A percentile compares a stretch with the other conserved stretches of the same genome.
Evolutionary conservation across 192 early-diverging fungal genomes (phyloP).

Genomic region (Coemansia sp.): DNA sequence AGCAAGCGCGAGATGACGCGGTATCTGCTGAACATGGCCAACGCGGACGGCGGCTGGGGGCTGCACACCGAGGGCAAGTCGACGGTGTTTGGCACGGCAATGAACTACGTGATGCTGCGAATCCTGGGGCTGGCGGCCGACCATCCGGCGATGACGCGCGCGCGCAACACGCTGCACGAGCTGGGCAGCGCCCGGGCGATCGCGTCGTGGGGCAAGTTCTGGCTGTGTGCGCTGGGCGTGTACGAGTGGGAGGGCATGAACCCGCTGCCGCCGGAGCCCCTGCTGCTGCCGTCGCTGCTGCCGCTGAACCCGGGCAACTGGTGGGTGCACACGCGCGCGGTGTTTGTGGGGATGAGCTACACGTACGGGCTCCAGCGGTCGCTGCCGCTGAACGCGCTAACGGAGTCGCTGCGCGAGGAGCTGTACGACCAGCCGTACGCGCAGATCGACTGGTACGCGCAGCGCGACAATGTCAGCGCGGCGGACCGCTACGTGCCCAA

Average conservation of each 20-base stretch:
- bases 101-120: constrained; percentile 90
- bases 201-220: constrained; percentile 99
- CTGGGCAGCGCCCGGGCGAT: constrained; percentile 80
- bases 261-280: constrained; percentile 90
- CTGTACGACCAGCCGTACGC: constrained; percentile 86
- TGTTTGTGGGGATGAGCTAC: constrained; percentile 96
- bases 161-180: constrained; percentile 75
- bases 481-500: constrained; percentile 85
- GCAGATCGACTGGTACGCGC: constrained; percentile 72
- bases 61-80: constrained; percentile 93
- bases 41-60: constrained; percentile 96
- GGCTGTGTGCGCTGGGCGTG: constrained; percentile 83
- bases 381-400: constrained; percentile 64
- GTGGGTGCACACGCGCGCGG: constrained; percentile 92
- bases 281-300: constrained; percentile 71
- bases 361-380: constrained; percentile 70
- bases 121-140: constrained; percentile 82
- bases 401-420: constrained; percentile 77
- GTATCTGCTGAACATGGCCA: constrained; percentile 80
- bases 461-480: constrained; percentile 75
- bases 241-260: constrained; percentile 98
- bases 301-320: constrained; percentile 86
- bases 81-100: constrained; percentile 91
- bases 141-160: constrained; percentile 79
- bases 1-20: constrained; percentile 75